phyloP scores from a whole-genome alignment of 495 filamentous ascomycete species.

The Penicillium alfredii region DNA sequence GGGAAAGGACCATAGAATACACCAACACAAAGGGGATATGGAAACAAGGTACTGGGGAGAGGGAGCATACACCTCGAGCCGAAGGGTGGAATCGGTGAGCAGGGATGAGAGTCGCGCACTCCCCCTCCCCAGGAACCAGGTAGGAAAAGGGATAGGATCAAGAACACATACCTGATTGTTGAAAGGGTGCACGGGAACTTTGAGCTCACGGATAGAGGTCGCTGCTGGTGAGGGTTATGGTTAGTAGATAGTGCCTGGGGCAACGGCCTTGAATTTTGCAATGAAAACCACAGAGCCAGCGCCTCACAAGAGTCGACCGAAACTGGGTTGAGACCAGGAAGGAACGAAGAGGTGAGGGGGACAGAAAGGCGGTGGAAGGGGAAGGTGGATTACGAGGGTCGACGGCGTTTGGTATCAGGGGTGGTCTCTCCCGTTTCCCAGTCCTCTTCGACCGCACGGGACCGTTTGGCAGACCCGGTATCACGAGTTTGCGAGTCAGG shows the following conservation, averaged over 20 bases:
- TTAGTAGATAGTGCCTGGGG: conserved; percentile 13
- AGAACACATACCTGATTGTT: conserved; percentile 20
- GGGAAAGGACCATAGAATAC: too few species aligned
- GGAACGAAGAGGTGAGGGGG: neutral
- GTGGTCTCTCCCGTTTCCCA: conserved; percentile 19
- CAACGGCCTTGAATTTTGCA: too few species aligned
- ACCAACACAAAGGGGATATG: neutral
- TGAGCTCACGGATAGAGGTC: conserved; percentile 2
- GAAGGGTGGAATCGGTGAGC: neutral
- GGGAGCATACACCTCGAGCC: too few species aligned
- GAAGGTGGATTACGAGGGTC: conserved; percentile 18
- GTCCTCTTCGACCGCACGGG: conserved; percentile 31
- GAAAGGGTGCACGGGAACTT: neutral
- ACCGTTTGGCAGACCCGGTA: conserved; percentile 22
- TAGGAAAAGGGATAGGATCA: conserved; percentile 4
- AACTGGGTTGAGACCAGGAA: too few species aligned
- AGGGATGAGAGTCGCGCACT: neutral
- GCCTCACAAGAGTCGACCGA: too few species aligned
- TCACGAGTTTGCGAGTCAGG: conserved; percentile 16
- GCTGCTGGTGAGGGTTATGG: conserved; percentile 11
- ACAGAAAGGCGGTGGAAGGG: neutral
- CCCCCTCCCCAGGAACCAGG: neutral
- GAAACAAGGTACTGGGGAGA: too few species aligned
- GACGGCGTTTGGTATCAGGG: conserved; percentile 25
- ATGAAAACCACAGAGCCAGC: too few species aligned